These are phyloP conservation scores for Camelina laxa DNA, from an alignment of 345 rosid genomes.

Conservation along the genomic window DNA sequence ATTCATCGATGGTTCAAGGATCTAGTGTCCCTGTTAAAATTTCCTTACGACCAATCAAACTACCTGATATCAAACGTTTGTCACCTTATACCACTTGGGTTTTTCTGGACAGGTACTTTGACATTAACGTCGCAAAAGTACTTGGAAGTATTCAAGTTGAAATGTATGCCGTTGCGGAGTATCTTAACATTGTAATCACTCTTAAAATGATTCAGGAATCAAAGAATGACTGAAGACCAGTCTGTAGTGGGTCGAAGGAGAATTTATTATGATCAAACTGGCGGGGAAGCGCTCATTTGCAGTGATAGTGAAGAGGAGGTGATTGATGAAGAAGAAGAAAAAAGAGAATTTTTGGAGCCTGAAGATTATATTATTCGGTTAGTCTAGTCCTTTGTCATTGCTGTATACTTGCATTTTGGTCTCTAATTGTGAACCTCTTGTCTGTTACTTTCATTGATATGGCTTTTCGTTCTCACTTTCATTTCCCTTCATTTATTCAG, in stretches of 20 bases:
- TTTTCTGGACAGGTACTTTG: constrained; percentile 83
- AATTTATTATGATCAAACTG: constrained; percentile 94
- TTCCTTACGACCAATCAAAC: constrained; percentile 76
- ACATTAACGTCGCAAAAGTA: constrained; percentile 16
- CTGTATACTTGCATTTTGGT: constrained; percentile 27
- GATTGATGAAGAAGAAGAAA: constrained; percentile 85
- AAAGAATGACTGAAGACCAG: constrained; percentile 99
- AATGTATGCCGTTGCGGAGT: neutral
- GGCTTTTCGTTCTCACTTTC: neutral
- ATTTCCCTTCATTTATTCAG: constrained; percentile 55
- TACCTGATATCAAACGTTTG: constrained; percentile 75
- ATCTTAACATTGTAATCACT: neutral
- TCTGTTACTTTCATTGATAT: constrained; percentile 17
- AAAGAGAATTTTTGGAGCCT: constrained; percentile 69
- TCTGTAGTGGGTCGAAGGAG: constrained; percentile 98
- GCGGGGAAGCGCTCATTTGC: constrained; percentile 98
- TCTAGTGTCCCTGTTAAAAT: constrained; percentile 76
- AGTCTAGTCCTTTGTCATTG: neutral
- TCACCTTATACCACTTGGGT: constrained; percentile 98
- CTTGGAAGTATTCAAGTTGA: constrained; percentile 1
- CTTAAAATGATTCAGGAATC: constrained; percentile 67
- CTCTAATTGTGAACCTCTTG: constrained; percentile 12
- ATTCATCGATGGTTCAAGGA: constrained; percentile 71
- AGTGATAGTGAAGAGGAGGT: constrained; percentile 98
- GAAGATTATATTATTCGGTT: constrained; percentile 93